phyloP scores from a whole-genome alignment of 371 early-diverging fungal species.

The Circinella umbellata region DNA sequence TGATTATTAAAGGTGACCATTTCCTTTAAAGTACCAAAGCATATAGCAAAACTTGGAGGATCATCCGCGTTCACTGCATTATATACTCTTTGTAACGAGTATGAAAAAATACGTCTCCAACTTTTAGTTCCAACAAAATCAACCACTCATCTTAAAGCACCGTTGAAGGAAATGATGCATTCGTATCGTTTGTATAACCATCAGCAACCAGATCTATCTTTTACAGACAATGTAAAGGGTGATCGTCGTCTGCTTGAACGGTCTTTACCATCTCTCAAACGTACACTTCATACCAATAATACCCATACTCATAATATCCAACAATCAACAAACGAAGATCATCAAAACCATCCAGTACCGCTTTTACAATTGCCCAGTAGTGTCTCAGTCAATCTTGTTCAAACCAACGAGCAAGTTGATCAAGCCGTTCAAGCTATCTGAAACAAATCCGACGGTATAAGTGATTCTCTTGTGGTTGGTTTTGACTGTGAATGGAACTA shows the following conservation, averaged over 20 bases:
- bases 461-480: not conserved
- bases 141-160: not conserved
- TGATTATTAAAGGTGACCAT: not conserved
- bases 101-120: slow-evolving; percentile 4
- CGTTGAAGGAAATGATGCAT: not conserved
- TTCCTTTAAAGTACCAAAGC: not conserved
- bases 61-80: slow-evolving; percentile 1
- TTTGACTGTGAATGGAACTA: slow-evolving; percentile 3
- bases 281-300: not conserved
- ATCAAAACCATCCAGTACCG: no score
- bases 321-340: not conserved
- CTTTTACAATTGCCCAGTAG: not conserved
- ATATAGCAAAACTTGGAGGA: slow-evolving; percentile 3
- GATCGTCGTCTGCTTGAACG: not conserved
- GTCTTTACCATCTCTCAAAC: not conserved
- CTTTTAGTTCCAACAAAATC: not conserved
- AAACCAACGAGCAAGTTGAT: not conserved
- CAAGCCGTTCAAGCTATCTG: not conserved
- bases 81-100: not conserved
- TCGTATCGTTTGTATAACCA: not conserved
- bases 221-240: slow-evolving; percentile 4
- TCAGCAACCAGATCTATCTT: not conserved
- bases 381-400: not conserved
- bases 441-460: not conserved
- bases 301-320: no score